Conservation (phyloP, 163 green algal genomes). For the Coccomyxa subellipsoidea region DNA sequence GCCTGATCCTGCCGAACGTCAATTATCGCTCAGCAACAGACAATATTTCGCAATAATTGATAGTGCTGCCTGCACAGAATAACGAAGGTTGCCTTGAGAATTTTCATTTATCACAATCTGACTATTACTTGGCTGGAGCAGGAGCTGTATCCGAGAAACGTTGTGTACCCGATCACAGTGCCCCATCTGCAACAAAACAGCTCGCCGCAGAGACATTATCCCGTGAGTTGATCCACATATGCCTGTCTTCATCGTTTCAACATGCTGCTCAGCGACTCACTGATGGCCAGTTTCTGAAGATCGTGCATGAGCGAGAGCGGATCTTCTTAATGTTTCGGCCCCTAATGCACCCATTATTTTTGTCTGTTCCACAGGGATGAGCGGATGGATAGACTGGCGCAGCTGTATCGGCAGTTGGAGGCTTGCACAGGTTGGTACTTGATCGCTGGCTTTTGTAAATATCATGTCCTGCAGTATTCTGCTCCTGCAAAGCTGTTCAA, state of each 20-base stretch:
- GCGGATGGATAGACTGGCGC: background rate
- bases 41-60: too few species aligned
- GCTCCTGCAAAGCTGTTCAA: too few species aligned
- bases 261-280: too few species aligned
- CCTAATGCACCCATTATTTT: background rate
- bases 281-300: too few species aligned
- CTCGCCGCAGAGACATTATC: background rate
- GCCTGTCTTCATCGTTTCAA: too few species aligned
- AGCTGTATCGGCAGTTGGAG: background rate
- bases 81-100: too few species aligned
- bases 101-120: background rate
- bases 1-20: background rate
- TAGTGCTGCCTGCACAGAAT: too few species aligned
- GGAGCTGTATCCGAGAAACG: conserved; percentile 12
- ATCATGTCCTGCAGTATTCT: too few species aligned
- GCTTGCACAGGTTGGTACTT: background rate
- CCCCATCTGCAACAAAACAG: conserved; percentile 14
- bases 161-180: conserved; percentile 3
- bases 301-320: too few species aligned
- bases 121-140: background rate
- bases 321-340: too few species aligned
- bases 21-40: too few species aligned
- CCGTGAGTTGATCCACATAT: background rate
- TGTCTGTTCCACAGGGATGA: background rate
- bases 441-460: too few species aligned